Conservation (phyloP, 2,329 filamentous ascomycete genomes). For the Albophoma yamanashiensis region DNA sequence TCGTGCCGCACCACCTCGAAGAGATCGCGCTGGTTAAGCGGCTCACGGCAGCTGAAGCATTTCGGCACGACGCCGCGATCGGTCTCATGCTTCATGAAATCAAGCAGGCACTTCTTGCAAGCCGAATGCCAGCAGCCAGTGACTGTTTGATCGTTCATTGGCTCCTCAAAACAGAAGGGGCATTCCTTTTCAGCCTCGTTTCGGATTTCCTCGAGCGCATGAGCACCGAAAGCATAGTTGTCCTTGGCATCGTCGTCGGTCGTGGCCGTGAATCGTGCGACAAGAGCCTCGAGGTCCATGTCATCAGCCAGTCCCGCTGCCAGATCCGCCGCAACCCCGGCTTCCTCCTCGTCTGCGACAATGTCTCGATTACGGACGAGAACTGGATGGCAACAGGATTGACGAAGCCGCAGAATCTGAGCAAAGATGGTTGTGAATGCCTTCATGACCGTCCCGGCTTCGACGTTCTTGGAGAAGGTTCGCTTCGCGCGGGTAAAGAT, state of each 20-base stretch:
- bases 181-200: conserved; percentile 84
- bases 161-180: conserved; percentile 88
- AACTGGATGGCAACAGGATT: conserved; percentile 88
- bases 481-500: conserved; percentile 76
- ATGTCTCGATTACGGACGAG: conserved; percentile 78
- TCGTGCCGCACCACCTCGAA: conserved; percentile 88
- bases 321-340: conserved; percentile 61
- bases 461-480: conserved; percentile 76
- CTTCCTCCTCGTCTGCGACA: conserved; percentile 80
- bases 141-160: conserved; percentile 88
- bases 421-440: conserved; percentile 96
- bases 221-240: conserved; percentile 58
- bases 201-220: conserved; percentile 84
- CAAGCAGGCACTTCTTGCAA: conserved; percentile 84
- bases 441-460: conserved; percentile 87
- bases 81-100: conserved; percentile 80
- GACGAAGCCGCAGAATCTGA: conserved; percentile 83
- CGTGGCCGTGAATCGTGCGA: conserved; percentile 69
- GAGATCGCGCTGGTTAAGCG: conserved; percentile 71
- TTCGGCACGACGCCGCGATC: conserved; percentile 65
- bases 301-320: conserved; percentile 80
- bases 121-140: conserved; percentile 97
- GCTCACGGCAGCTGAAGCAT: conserved; percentile 85
- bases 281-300: conserved; percentile 84
- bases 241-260: conserved; percentile 56